These are phyloP conservation scores for Herpetomonas samuelpessoai DNA, from an alignment of 208 protist genomes.

Conservation along the genomic window DNA sequence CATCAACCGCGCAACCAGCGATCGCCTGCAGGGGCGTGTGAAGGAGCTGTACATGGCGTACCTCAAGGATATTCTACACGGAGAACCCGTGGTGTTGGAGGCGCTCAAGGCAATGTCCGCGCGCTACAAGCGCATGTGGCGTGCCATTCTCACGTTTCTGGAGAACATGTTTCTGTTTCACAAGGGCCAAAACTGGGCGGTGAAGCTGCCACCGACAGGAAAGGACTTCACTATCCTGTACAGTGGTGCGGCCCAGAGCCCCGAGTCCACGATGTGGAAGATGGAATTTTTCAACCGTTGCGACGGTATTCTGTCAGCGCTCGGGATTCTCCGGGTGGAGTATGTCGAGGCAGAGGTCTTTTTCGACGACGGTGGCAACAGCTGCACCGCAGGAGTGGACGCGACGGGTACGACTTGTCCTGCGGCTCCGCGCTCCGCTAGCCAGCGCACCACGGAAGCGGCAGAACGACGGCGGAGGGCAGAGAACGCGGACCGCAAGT, in stretches of 20 bases:
- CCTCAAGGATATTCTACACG: constrained; percentile 38
- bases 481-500: background rate
- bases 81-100: constrained; percentile 34
- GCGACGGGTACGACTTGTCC: background rate
- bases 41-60: constrained; percentile 42
- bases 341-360: constrained; percentile 28
- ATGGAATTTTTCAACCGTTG: constrained; percentile 42
- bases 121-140: constrained; percentile 80
- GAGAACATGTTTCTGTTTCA: constrained; percentile 37
- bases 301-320: constrained; percentile 26
- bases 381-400: background rate
- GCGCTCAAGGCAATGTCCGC: constrained; percentile 44
- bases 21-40: constrained; percentile 26
- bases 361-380: constrained; percentile 9
- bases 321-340: constrained; percentile 75
- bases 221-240: constrained; percentile 4
- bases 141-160: constrained; percentile 46
- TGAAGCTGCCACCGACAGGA: constrained; percentile 4
- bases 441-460: background rate
- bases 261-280: constrained; percentile 51
- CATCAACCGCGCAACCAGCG: constrained; percentile 29
- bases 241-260: constrained; percentile 1
- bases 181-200: constrained; percentile 9
- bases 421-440: background rate
- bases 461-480: background rate